Evolutionary conservation across 257 asterid genomes (phyloP).

Genomic region (Solanum paucissectum): DNA sequence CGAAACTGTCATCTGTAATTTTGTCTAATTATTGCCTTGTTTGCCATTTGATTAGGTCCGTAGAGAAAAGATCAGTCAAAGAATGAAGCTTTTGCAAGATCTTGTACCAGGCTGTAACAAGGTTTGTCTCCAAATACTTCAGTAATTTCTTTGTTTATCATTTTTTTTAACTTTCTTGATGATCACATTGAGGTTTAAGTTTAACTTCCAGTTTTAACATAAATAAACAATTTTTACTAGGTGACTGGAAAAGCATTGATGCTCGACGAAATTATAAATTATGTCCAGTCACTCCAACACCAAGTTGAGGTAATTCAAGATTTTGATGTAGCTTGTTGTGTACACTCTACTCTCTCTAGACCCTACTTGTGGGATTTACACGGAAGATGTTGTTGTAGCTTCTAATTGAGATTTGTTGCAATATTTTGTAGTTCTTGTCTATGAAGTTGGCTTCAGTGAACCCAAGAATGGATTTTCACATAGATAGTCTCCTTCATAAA

Average conservation of each 20-base stretch:
- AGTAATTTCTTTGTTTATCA: neutral
- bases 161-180: neutral
- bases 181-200: neutral
- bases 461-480: conserved; percentile 56
- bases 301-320: conserved; percentile 74
- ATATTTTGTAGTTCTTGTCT: conserved; percentile 54
- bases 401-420: neutral
- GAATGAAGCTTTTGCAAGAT: conserved; percentile 96
- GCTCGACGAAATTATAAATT: conserved; percentile 92
- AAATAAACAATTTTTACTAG: conserved; percentile 18
- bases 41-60: conserved; percentile 45
- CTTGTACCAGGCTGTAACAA: conserved; percentile 96
- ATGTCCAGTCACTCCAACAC: conserved; percentile 87
- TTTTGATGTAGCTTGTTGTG: neutral
- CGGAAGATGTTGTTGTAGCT: neutral
- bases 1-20: neutral
- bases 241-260: conserved; percentile 93
- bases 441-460: conserved; percentile 85
- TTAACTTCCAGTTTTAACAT: neutral
- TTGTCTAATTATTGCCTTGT: neutral
- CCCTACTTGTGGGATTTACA: neutral
- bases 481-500: conserved; percentile 42
- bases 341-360: neutral
- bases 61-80: conserved; percentile 87
- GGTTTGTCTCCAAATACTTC: conserved; percentile 24